Conservation (phyloP, 2,329 filamentous ascomycete species). For the Cryoendolithus antarcticus region DNA sequence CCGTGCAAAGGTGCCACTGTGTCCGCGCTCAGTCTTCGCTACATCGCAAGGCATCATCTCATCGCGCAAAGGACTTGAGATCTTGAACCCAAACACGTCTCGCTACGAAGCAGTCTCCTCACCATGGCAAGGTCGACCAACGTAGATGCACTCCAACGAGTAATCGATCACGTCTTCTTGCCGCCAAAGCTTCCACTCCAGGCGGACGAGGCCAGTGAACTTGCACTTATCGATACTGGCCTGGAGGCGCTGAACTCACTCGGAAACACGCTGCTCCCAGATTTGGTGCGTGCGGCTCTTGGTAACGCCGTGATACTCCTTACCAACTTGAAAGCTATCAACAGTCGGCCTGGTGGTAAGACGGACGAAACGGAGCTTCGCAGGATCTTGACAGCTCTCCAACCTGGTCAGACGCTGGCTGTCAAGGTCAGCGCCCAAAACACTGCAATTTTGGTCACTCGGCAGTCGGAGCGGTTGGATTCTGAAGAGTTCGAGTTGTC, state of each 20-base stretch:
- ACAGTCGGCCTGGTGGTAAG: neutral
- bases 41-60: too few species aligned
- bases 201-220: conserved; percentile 19
- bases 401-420: conserved; percentile 2
- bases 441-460: conserved; percentile 14
- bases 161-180: conserved; percentile 32
- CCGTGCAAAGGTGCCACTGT: too few species aligned
- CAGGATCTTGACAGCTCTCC: conserved; percentile 1
- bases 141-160: conserved; percentile 1
- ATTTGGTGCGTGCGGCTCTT: conserved; percentile 13
- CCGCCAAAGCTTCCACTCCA: conserved; percentile 28
- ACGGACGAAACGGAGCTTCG: neutral
- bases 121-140: neutral
- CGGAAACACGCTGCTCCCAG: neutral
- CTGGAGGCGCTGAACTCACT: conserved; percentile 7
- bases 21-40: too few species aligned
- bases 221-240: neutral
- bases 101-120: neutral
- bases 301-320: conserved; percentile 12
- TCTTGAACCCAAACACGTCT: neutral
- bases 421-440: conserved; percentile 10
- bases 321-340: neutral
- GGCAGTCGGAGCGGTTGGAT: conserved; percentile 22
- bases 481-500: conserved; percentile 54
- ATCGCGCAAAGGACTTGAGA: too few species aligned